Percentiles rank a stretch among this genome's conserved stretches.
These are phyloP conservation scores for Stagonosporopsis cucurbitacearum DNA, from an alignment of 2,329 filamentous ascomycete genomes.

Conservation along the genomic window DNA sequence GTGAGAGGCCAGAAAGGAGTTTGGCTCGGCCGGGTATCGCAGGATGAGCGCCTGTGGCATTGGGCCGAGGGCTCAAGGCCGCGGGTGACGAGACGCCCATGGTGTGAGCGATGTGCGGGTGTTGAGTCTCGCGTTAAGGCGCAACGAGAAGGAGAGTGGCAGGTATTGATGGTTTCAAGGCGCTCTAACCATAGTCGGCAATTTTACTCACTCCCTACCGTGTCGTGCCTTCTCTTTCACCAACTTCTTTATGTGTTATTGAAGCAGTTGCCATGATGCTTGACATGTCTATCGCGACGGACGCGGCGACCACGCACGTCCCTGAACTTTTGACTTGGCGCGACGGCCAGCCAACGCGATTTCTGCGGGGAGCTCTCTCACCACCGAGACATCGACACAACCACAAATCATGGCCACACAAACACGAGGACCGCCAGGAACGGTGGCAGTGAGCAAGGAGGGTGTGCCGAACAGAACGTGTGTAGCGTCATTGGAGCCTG, in stretches of 20 bases:
- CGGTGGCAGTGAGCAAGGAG: constrained; percentile 27
- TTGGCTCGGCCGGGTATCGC: constrained; percentile 35
- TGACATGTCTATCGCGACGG: constrained; percentile 8
- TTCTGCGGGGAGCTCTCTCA: constrained; percentile 39
- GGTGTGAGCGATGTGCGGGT: constrained; percentile 14
- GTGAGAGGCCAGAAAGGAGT: constrained; percentile 42
- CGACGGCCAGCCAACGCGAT: constrained; percentile 22
- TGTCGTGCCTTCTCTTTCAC: constrained; percentile 8
- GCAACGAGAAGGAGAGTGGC: not conserved
- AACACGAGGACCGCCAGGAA: constrained; percentile 33
- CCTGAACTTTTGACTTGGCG: constrained; percentile 26
- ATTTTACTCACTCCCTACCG: not conserved
- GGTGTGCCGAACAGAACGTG: constrained; percentile 44
- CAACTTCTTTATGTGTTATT: not conserved
- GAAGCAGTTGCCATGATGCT: constrained; percentile 5
- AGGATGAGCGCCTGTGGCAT: constrained; percentile 26
- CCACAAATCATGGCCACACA: constrained; percentile 34
- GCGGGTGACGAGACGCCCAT: constrained; percentile 37
- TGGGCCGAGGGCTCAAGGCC: constrained; percentile 37
- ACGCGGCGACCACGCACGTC: constrained; percentile 28
- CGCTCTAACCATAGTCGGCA: not conserved
- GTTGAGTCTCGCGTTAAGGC: constrained; percentile 9
- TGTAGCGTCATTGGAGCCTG: constrained; percentile 8
- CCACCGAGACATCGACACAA: constrained; percentile 13
- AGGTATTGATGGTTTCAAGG: not conserved